Evolutionary conservation across 73 alveolate genomes (phyloP), one percentile per base, ranked within the genome.

Genomic region (Symbiodinium natans): DNA sequence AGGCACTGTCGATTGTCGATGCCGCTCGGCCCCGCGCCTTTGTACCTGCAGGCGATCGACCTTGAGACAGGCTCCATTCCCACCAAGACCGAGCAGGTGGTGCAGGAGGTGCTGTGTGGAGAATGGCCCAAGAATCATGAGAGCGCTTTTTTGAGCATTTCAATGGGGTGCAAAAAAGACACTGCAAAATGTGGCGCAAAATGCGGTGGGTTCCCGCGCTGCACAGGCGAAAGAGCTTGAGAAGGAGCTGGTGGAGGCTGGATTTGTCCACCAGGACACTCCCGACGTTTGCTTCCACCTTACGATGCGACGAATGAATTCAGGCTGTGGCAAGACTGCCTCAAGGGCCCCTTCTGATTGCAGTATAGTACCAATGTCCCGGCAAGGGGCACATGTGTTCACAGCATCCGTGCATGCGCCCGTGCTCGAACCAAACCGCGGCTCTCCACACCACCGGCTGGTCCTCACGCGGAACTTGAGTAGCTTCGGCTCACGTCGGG

Each of bases 181-280:
- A 27, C 40, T 31, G 40, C 40, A 27, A 34, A n/a, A 74, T 2
- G 84, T 34, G 25, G 25, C 7, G 27, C 40, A 25, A 10, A 11
- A 31, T 9, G 15, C 36, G 29, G 25, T 74, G 23, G 41, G 82
- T 29, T 8, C 36, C 82, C 36, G 39, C 82, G 48, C 90, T n/a
- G 11, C 23, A 71, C 34, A 82, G 73, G 92, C 92, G 29, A 29
- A 41, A 31, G 92, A 82, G 63, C 46, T 82, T 29, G 92, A 82
- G 68, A 40, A 43, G 31, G 92, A 82, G 92, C 92, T 82, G 34
- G 71, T 82, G 41, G 29, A 29, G 63, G 92, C 92, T 39, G 92
- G 92, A 21, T 82, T 82, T 29, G 56, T 43, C 27, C 92, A 39
- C 80, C 31, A 63, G 80, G 80, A 63, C 80, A 63, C n/a, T 52